phyloP scores from a whole-genome alignment of 371 early-diverging fungal genomes.

The Saksenaea vasiformis region DNA sequence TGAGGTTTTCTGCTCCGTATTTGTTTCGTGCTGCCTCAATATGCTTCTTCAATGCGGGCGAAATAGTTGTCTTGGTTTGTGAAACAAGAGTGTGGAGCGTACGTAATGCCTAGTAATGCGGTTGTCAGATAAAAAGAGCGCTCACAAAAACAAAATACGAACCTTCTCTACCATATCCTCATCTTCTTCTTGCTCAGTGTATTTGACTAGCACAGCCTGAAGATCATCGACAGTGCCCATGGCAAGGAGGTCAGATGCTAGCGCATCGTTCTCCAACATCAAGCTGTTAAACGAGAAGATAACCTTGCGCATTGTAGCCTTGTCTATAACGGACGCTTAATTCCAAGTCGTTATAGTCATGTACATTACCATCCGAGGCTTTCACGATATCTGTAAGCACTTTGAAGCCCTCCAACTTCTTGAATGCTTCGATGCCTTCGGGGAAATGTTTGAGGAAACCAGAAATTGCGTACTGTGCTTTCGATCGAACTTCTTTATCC shows the following conservation, averaged over 20 bases:
- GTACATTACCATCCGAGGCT: slow-evolving; percentile 34
- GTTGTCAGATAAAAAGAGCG: neutral
- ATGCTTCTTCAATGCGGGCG: slow-evolving; percentile 31
- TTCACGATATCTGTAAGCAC: slow-evolving; percentile 50
- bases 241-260: slow-evolving; percentile 26
- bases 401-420: slow-evolving; percentile 53
- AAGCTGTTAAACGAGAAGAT: slow-evolving; percentile 67
- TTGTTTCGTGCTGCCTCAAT: slow-evolving; percentile 39
- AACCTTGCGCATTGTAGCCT: slow-evolving; percentile 54
- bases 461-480: slow-evolving; percentile 80
- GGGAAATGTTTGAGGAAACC: slow-evolving; percentile 72
- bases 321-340: slow-evolving; percentile 27
- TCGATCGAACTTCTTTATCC: slow-evolving; percentile 64
- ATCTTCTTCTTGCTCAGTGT: slow-evolving; percentile 51
- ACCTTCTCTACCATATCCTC: slow-evolving; percentile 76
- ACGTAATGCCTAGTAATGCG: slow-evolving; percentile 31
- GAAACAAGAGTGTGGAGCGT: slow-evolving; percentile 37
- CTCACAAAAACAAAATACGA: neutral
- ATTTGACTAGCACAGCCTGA: slow-evolving; percentile 35
- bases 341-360: neutral
- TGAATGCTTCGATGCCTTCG: slow-evolving; percentile 63
- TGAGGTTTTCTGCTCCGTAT: slow-evolving; percentile 42
- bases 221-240: slow-evolving; percentile 45
- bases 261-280: slow-evolving; percentile 50
- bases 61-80: slow-evolving; percentile 22